Evolutionary conservation across 106 monocot genomes (phyloP).

Genomic region (Dendrobium catenatum): DNA sequence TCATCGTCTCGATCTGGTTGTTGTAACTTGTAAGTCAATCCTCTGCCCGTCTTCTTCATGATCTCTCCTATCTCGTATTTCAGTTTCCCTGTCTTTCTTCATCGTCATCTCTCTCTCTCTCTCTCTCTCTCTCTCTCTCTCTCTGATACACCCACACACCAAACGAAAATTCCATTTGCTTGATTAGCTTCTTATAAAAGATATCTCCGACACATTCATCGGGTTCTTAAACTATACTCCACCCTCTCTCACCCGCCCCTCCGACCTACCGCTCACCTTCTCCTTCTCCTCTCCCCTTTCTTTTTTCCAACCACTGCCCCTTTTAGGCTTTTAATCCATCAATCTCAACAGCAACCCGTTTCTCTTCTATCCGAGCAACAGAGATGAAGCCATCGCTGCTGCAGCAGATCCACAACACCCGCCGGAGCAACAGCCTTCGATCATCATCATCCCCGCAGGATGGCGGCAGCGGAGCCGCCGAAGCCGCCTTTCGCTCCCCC

Average conservation of each 20-base stretch:
- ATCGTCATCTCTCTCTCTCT: too few species aligned
- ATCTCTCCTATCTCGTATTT: background rate
- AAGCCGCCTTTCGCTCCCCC: conserved; percentile 8
- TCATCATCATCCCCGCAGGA: conserved; percentile 5
- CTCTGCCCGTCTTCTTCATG: background rate
- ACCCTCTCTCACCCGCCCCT: conserved; percentile 8
- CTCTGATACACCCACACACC: background rate
- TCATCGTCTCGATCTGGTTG: too few species aligned
- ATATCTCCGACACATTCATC: background rate
- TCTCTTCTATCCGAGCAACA: background rate
- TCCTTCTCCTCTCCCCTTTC: background rate
- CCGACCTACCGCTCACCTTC: conserved; percentile 9
- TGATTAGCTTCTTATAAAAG: background rate
- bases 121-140: background rate
- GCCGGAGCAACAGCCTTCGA: conserved; percentile 21
- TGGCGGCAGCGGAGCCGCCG: background rate
- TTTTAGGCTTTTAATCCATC: background rate
- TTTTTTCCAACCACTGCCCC: background rate
- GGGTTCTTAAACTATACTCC: conserved; percentile 6
- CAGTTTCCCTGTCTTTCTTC: background rate
- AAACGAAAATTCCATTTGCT: too few species aligned
- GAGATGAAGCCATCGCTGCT: conserved; percentile 13
- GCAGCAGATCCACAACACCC: conserved; percentile 11
- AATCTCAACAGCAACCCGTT: background rate
- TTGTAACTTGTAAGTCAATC: background rate